These are phyloP conservation scores for Wickerhamiella bombiphila DNA, from an alignment of 805 yeast species.

Conservation along the genomic window DNA sequence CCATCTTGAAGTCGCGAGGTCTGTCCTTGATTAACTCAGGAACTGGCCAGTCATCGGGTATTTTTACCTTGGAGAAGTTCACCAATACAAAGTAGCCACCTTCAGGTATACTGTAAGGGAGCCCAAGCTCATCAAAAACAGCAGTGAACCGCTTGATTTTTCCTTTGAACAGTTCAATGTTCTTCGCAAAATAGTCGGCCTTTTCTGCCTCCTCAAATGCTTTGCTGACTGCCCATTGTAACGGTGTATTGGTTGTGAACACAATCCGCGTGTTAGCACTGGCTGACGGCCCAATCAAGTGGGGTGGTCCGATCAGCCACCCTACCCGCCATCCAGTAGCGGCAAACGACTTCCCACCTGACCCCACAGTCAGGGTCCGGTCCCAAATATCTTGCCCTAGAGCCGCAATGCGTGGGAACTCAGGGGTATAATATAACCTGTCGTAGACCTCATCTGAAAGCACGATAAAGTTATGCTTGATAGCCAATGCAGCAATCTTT, in stretches of 20 bases:
- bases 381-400: slow-evolving; percentile 63
- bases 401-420: slow-evolving; percentile 74
- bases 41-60: slow-evolving; percentile 57
- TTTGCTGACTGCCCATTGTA: slow-evolving; percentile 81
- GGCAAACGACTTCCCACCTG: slow-evolving; percentile 97
- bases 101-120: slow-evolving; percentile 82
- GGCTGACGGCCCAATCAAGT: slow-evolving; percentile 62
- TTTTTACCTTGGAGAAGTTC: slow-evolving; percentile 65
- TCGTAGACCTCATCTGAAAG: slow-evolving; percentile 94
- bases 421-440: slow-evolving; percentile 52
- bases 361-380: slow-evolving; percentile 79
- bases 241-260: slow-evolving; percentile 78
- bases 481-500: slow-evolving; percentile 67
- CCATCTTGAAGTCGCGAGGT: slow-evolving; percentile 75
- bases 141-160: slow-evolving; percentile 62
- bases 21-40: slow-evolving; percentile 55
- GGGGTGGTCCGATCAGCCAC: slow-evolving; percentile 82
- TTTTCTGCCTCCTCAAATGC: slow-evolving; percentile 51
- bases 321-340: slow-evolving; percentile 99
- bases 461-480: slow-evolving; percentile 66
- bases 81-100: slow-evolving; percentile 91
- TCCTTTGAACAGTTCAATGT: slow-evolving; percentile 49
- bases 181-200: slow-evolving; percentile 52
- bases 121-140: slow-evolving; percentile 71
- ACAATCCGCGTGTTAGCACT: slow-evolving; percentile 92